Conservation (phyloP, 2,329 filamentous ascomycete genomes). For the Colletotrichum ledebouriae region DNA sequence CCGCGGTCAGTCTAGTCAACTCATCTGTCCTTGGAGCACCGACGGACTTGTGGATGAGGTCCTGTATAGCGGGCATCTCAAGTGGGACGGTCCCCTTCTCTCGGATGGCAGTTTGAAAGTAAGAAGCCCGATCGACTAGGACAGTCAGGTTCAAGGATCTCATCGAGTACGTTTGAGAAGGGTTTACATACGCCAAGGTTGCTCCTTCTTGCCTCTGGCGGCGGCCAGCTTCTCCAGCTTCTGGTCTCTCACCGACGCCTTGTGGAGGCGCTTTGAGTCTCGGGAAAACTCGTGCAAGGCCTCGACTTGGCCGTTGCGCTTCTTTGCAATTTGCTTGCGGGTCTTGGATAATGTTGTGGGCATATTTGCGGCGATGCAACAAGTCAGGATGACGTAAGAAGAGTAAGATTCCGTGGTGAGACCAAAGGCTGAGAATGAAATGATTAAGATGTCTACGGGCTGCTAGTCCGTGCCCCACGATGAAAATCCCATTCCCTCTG, state of each 20-base stretch:
- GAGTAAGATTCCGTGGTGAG: background rate
- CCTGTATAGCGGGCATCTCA: slow-evolving; percentile 68
- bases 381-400: background rate
- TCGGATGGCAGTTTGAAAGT: slow-evolving; percentile 77
- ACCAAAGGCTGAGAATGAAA: slow-evolving; percentile 23
- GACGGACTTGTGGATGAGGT: slow-evolving; percentile 71
- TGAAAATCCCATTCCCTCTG: slow-evolving; percentile 36
- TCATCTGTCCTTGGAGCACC: background rate
- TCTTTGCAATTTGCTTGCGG: slow-evolving; percentile 90
- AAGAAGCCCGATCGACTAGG: slow-evolving; percentile 59
- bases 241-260: slow-evolving; percentile 84
- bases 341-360: slow-evolving; percentile 84
- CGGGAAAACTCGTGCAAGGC: slow-evolving; percentile 89
- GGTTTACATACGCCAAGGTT: slow-evolving; percentile 72
- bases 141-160: slow-evolving; percentile 11
- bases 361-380: slow-evolving; percentile 66
- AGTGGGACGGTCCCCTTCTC: slow-evolving; percentile 66
- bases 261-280: slow-evolving; percentile 84
- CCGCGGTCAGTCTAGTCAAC: slow-evolving; percentile 35
- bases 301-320: slow-evolving; percentile 79
- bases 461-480: slow-evolving; percentile 35
- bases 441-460: slow-evolving; percentile 17
- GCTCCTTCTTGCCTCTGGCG: slow-evolving; percentile 80
- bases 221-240: slow-evolving; percentile 80
- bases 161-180: slow-evolving; percentile 31